phyloP scores from a whole-genome alignment of 2,329 filamentous ascomycete genomes.

The Aspergillus felis region DNA sequence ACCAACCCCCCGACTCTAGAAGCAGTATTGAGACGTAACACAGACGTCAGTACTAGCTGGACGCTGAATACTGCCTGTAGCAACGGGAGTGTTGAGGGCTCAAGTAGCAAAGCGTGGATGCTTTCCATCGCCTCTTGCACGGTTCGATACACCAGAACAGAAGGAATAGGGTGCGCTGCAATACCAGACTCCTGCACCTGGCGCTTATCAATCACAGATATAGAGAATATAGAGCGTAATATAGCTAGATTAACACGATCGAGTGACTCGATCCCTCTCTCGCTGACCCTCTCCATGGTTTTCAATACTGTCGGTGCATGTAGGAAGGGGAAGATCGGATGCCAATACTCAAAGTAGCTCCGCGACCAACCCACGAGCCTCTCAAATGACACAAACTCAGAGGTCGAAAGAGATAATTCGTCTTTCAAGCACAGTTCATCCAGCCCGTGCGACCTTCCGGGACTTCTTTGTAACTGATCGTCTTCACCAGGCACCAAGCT shows the following conservation, averaged over 20 bases:
- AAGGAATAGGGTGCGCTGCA: constrained; percentile 33
- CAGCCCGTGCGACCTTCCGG: constrained; percentile 31
- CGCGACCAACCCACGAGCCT: constrained; percentile 49
- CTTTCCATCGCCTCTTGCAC: constrained; percentile 50
- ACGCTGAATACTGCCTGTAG: constrained; percentile 52
- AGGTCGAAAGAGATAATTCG: constrained; percentile 6
- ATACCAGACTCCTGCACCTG: constrained; percentile 30
- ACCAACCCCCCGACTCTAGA: constrained; percentile 55
- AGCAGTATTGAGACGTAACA: constrained; percentile 55
- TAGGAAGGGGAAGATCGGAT: constrained; percentile 54
- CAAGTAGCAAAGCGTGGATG: constrained; percentile 45
- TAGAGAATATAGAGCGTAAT: constrained; percentile 50
- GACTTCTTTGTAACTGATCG: constrained; percentile 40
- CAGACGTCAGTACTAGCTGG: constrained; percentile 54
- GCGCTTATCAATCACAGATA: constrained; percentile 51
- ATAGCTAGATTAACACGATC: constrained; percentile 40
- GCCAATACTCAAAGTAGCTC: constrained; percentile 57
- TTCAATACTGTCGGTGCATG: constrained; percentile 51
- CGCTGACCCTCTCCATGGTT: constrained; percentile 44
- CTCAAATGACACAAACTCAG: constrained; percentile 40
- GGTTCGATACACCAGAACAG: constrained; percentile 45
- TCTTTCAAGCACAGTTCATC: constrained; percentile 29
- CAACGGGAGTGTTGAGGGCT: constrained; percentile 45
- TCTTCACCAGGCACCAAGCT: constrained; percentile 56
- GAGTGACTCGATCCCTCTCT: constrained; percentile 26